These are phyloP conservation scores for Pseudohalonectria lignicola DNA, from an alignment of 2,329 filamentous ascomycete species.

Conservation along the genomic window DNA sequence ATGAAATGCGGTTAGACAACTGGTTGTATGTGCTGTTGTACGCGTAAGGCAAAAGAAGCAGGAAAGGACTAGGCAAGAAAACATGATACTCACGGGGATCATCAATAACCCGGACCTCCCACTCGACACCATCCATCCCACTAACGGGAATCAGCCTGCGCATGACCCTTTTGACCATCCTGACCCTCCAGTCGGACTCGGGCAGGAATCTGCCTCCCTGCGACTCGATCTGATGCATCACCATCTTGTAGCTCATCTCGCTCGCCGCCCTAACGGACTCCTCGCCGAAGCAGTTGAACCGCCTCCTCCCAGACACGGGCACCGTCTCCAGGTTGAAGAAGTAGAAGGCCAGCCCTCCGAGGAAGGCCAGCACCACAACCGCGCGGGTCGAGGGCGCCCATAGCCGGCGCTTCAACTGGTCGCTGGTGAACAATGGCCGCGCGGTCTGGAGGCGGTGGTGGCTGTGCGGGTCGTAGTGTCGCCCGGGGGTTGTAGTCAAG, in stretches of 20 bases:
- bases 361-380: conserved; percentile 26
- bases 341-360: conserved; percentile 48
- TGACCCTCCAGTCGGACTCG: conserved; percentile 43
- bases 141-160: conserved; percentile 54
- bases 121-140: conserved; percentile 45
- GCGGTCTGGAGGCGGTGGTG: no score
- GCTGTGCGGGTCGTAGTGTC: no score
- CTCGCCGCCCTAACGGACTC: conserved; percentile 41
- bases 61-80: neutral
- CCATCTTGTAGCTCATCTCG: conserved; percentile 41
- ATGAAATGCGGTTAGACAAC: no score
- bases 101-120: conserved; percentile 70
- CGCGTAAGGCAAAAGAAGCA: conserved; percentile 2
- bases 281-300: conserved; percentile 60
- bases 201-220: conserved; percentile 45
- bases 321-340: conserved; percentile 60
- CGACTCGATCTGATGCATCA: conserved; percentile 41
- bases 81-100: conserved; percentile 33
- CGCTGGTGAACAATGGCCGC: no score
- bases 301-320: conserved; percentile 57
- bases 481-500: no score
- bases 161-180: conserved; percentile 54
- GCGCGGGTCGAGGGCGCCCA: conserved; percentile 25
- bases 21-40: no score
- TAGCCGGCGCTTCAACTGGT: conserved; percentile 14